phyloP scores from a whole-genome alignment of 176 grass and related monocot species.

The Echinochloa phyllopogon region DNA sequence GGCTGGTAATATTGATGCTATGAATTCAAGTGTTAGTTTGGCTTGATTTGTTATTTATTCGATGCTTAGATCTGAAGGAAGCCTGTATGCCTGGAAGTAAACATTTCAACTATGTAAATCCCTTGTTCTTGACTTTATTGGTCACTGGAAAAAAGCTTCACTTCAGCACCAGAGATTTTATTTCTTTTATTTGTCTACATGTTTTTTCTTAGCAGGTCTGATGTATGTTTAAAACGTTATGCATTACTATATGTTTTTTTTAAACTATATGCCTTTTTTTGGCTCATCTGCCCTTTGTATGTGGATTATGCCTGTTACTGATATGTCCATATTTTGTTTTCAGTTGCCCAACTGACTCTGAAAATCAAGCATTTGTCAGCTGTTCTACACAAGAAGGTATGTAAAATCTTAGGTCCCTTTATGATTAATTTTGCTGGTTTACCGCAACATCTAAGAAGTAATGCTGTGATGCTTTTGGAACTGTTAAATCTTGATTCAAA shows the following conservation, averaged over 20 bases:
- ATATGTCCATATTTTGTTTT: slow-evolving; percentile 40
- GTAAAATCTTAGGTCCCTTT: not conserved
- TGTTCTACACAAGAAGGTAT: slow-evolving; percentile 93
- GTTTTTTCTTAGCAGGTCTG: not conserved
- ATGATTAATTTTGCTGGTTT: not conserved
- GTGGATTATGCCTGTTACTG: slow-evolving; percentile 13
- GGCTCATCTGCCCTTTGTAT: not conserved
- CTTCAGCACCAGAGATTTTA: not conserved
- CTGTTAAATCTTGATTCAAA: not conserved
- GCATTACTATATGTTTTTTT: slow-evolving; percentile 12
- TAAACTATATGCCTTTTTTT: slow-evolving; percentile 4
- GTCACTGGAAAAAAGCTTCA: not conserved
- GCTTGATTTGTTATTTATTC: not conserved
- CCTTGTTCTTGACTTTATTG: not conserved
- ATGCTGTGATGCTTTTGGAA: not conserved
- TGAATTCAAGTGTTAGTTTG: not conserved
- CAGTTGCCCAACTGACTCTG: slow-evolving; percentile 88
- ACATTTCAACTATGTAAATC: slow-evolving; percentile 3
- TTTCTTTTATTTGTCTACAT: not conserved
- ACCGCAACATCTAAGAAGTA: not conserved
- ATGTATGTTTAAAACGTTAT: not conserved
- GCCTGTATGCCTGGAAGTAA: not conserved
- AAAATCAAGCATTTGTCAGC: slow-evolving; percentile 95
- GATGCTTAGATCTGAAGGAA: not conserved
- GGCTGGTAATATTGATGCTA: not conserved